Base-by-base conservation (phyloP, 2,329 filamentous ascomycete species). In the Phyllosticta citrichinensis region DNA sequence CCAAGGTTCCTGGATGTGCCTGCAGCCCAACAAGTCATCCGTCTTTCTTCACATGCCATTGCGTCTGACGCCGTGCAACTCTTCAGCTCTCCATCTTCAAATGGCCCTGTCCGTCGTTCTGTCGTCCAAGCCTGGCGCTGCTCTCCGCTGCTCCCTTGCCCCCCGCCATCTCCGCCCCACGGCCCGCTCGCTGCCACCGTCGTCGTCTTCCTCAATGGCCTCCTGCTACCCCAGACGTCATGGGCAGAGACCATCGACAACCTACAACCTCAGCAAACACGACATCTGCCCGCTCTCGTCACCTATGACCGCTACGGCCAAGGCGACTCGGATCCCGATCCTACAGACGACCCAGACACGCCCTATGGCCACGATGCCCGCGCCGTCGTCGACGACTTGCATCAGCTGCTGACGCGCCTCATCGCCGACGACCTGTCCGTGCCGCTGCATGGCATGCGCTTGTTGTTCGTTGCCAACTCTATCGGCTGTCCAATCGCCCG, bases 231-330 rank as follows among this genome's bases (percentile, higher is more conserved):
- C 1, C 71, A 76, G 62, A 67, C 69, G 19, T 72, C 70, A 3
- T 79, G 76, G 76, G 65, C 70, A 5, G 65, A 68, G 1, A 64
- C 70, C 3, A 74, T 77, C 19, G 62, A 64, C 12, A 62, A 62
- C 14, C 72, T 74, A 64, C 12, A 62, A 62, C 14, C 72, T 74
- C 70, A 70, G 53, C 60, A 70, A 50, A 64, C 69, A 11, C 60
- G 54, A 40, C 65, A 68, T 10, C 71, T 73, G 56, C 78, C 78
- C 1, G 71, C 73, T 14, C 68, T 84, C 19, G 71, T 85, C 3
- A 78, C 77, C 53, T 85, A 84, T 63, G 83, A 85, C 68, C 80
- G 83, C 52, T 84, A 79, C 64, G 82, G 82, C 9, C 82, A 85
- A 68, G 82, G 81, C 10, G 77, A 72, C 65, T 77, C 67, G 55